phyloP scores from a whole-genome alignment of 139 green algal genomes.

The Picochlorum sp. region DNA sequence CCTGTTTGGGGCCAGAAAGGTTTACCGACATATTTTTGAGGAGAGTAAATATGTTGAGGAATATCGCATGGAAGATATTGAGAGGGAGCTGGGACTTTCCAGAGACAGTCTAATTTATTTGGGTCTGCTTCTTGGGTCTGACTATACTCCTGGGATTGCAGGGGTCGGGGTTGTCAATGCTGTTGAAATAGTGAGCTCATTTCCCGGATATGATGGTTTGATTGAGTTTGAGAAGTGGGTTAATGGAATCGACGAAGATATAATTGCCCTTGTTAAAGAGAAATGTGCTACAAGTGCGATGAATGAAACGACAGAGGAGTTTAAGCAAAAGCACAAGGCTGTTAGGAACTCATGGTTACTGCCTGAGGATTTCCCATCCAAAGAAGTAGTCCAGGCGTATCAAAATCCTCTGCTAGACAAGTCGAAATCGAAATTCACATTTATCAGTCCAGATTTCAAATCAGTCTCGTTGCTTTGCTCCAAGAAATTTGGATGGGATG shows the following conservation, averaged over 20 bases:
- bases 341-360: constrained; percentile 61
- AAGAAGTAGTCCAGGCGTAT: constrained; percentile 50
- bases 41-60: constrained; percentile 86
- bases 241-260: constrained; percentile 28
- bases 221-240: constrained; percentile 54
- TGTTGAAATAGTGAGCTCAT: constrained; percentile 80
- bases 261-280: constrained; percentile 24
- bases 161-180: constrained; percentile 95
- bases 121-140: constrained; percentile 85
- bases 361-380: constrained; percentile 61
- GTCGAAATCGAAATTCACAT: constrained; percentile 50
- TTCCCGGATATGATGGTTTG: constrained; percentile 46
- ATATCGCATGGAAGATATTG: constrained; percentile 71
- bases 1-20: constrained; percentile 81
- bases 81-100: constrained; percentile 74
- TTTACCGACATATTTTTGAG: constrained; percentile 83
- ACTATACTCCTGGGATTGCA: constrained; percentile 84
- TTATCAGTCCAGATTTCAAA: constrained; percentile 57
- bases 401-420: constrained; percentile 31
- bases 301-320: constrained; percentile 18
- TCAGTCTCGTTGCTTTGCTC: constrained; percentile 64
- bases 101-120: constrained; percentile 57
- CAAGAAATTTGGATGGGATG: constrained; percentile 58
- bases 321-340: constrained; percentile 55
- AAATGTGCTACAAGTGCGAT: not conserved